phyloP scores from a whole-genome alignment of 805 yeast species.

The Candida rishiriensis region DNA sequence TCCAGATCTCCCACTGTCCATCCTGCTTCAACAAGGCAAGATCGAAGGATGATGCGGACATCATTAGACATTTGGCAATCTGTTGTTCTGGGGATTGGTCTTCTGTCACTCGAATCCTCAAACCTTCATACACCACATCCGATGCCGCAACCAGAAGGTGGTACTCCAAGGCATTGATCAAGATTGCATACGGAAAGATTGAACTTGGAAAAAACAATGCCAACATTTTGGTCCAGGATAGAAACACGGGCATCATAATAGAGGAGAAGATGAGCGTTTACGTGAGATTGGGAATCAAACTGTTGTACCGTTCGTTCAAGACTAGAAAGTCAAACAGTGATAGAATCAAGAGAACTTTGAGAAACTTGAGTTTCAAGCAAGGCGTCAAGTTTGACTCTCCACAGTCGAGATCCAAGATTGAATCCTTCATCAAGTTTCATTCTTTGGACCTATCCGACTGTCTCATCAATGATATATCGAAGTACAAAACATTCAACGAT shows the following conservation, averaged over 20 bases:
- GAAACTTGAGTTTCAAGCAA: conserved; percentile 68
- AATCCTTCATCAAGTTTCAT: conserved; percentile 77
- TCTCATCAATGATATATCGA: conserved; percentile 38
- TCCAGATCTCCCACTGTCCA: conserved; percentile 73
- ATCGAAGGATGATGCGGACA: conserved; percentile 55
- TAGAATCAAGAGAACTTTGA: conserved; percentile 56
- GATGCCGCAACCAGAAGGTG: conserved; percentile 82
- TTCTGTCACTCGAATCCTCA: conserved; percentile 56
- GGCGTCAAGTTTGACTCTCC: conserved; percentile 80
- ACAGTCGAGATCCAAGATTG: conserved; percentile 59
- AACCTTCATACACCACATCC: conserved; percentile 70
- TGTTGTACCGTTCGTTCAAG: conserved; percentile 71
- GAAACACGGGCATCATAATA: conserved; percentile 80
- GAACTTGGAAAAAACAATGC: conserved; percentile 87
- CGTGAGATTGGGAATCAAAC: conserved; percentile 80
- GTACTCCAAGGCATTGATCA: conserved; percentile 79
- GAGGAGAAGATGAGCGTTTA: conserved; percentile 92
- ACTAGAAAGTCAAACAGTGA: conserved; percentile 35
- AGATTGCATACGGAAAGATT: conserved; percentile 84
- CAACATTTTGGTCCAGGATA: conserved; percentile 88
- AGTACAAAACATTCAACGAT: conserved; percentile 75
- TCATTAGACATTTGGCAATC: conserved; percentile 81
- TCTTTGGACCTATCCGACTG: conserved; percentile 74
- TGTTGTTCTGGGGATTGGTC: conserved; percentile 81
- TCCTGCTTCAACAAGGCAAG: conserved; percentile 62